Evolutionary conservation across 2,329 filamentous ascomycete species (phyloP).

Genomic region (Trichoderma breve): DNA sequence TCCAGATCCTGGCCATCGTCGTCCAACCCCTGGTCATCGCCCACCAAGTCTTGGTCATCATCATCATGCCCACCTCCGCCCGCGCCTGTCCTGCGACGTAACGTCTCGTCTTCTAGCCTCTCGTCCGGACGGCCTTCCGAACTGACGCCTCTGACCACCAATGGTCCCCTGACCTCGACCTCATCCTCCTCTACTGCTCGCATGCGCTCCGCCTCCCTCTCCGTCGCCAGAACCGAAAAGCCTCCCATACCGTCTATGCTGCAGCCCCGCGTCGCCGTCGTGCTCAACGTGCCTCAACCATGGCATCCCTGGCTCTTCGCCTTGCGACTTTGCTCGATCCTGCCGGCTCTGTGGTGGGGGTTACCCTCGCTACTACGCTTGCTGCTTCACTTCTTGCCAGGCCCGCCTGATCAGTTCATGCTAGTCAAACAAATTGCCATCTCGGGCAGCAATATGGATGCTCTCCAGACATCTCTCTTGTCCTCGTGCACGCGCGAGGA

Average conservation of each 20-base stretch:
- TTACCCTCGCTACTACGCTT: conserved; percentile 67
- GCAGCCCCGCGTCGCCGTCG: conserved; percentile 75
- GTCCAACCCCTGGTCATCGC: neutral
- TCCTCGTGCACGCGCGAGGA: conserved; percentile 1
- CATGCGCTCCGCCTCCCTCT: neutral
- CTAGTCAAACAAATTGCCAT: conserved; percentile 27
- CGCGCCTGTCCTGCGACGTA: neutral
- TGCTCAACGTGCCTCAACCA: conserved; percentile 67
- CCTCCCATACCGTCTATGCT: conserved; percentile 46
- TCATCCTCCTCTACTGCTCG: neutral
- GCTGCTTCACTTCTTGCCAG: conserved; percentile 58
- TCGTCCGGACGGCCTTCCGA: neutral
- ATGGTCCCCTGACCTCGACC: neutral
- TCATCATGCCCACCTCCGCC: neutral
- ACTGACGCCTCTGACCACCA: neutral
- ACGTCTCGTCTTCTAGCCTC: neutral
- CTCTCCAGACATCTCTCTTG: neutral
- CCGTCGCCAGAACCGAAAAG: neutral
- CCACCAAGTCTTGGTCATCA: neutral
- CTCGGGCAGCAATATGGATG: neutral
- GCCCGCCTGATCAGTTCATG: conserved; percentile 30
- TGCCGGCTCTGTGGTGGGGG: conserved; percentile 70
- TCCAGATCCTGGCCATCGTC: neutral
- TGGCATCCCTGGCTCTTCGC: conserved; percentile 74
- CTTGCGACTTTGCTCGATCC: conserved; percentile 69